phyloP scores from a whole-genome alignment of 2,329 filamentous ascomycete species.

The Xylaria sp. region DNA sequence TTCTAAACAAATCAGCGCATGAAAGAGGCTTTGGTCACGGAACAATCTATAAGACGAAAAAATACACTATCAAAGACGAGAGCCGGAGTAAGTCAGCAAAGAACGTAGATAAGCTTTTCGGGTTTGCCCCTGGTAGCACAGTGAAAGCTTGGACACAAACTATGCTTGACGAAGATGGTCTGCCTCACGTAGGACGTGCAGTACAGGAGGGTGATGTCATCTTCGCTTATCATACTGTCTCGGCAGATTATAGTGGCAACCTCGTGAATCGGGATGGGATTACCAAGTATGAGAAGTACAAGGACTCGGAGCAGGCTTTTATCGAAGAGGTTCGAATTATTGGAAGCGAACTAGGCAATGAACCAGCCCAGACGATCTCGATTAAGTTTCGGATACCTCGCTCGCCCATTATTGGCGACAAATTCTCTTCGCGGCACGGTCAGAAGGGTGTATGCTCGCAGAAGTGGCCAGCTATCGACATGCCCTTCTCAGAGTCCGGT shows the following conservation, averaged over 20 bases:
- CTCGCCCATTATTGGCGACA: constrained; percentile 94
- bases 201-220: constrained; percentile 85
- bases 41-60: constrained; percentile 98
- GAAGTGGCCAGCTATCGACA: constrained; percentile 92
- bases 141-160: constrained; percentile 76
- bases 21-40: constrained; percentile 96
- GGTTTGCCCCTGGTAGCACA: constrained; percentile 83
- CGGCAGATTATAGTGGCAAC: constrained; percentile 79
- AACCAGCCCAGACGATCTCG: constrained; percentile 87
- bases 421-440: constrained; percentile 98
- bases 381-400: constrained; percentile 94
- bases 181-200: constrained; percentile 82
- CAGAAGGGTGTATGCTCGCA: constrained; percentile 98
- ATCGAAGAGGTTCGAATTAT: constrained; percentile 94
- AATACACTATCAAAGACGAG: constrained; percentile 86
- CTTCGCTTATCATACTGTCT: constrained; percentile 89
- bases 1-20: constrained; percentile 96
- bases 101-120: constrained; percentile 84
- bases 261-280: constrained; percentile 86
- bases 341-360: constrained; percentile 83
- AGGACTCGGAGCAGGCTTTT: constrained; percentile 87
- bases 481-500: constrained; percentile 96
- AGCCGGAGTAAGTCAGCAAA: constrained; percentile 73
- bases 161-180: constrained; percentile 85
- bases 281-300: constrained; percentile 93